These are phyloP conservation scores for Pleurotus tuber-regium DNA, from an alignment of 768 basidiomycete species.

Conservation along the genomic window DNA sequence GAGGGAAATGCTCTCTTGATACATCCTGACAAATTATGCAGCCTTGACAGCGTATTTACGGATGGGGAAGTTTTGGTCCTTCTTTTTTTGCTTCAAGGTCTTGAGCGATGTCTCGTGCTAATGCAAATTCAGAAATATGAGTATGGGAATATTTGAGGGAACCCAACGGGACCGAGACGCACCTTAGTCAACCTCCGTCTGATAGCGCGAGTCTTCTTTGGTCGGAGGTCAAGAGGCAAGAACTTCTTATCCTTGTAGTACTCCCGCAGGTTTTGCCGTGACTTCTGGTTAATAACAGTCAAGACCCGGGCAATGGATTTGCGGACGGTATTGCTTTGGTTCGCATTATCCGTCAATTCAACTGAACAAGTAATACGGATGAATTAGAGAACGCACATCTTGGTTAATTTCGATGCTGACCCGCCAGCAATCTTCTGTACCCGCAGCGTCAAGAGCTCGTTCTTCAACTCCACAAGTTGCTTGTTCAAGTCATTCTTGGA, in stretches of 20 bases:
- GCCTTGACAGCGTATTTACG: constrained; percentile 97
- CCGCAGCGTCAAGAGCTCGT: constrained; percentile 88
- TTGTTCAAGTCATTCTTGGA: constrained; percentile 96
- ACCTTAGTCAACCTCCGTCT: constrained; percentile 92
- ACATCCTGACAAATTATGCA: constrained; percentile 34
- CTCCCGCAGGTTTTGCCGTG: constrained; percentile 93
- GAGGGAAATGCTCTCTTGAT: constrained; percentile 4
- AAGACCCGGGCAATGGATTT: constrained; percentile 98
- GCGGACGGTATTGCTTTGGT: constrained; percentile 85
- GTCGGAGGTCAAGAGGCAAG: constrained; percentile 93
- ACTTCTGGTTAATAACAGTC: constrained; percentile 98
- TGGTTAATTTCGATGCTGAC: constrained; percentile 92
- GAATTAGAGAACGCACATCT: constrained; percentile 71
- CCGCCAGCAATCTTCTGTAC: constrained; percentile 99
- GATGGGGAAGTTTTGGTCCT: constrained; percentile 88
- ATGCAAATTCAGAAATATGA: neutral
- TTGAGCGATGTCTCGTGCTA: constrained; percentile 83
- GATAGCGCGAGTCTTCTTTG: constrained; percentile 99
- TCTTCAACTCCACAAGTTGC: constrained; percentile 92
- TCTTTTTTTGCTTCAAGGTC: constrained; percentile 94
- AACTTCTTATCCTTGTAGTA: constrained; percentile 98
- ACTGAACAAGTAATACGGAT: neutral
- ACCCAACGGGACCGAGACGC: too few relatives aligned
- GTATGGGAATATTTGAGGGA: neutral
- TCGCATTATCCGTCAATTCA: constrained; percentile 10